phyloP scores from a whole-genome alignment of 2,329 filamentous ascomycete genomes.

The Juglanconis juglandina region DNA sequence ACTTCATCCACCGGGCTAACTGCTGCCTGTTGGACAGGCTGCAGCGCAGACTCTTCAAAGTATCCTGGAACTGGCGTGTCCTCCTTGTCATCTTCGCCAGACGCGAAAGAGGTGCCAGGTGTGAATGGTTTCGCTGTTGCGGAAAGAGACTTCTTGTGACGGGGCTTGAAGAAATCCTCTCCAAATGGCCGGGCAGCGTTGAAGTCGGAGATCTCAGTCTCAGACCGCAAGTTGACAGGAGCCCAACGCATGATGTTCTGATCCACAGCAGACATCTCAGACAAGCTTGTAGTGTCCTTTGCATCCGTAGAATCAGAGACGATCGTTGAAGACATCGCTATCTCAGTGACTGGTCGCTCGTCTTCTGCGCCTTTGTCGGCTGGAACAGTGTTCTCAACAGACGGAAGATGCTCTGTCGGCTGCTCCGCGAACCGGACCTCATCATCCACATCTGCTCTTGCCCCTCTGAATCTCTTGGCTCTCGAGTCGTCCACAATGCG shows the following conservation, averaged over 20 bases:
- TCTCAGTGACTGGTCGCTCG: constrained; percentile 38
- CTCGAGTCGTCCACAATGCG: constrained; percentile 64
- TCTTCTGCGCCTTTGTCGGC: constrained; percentile 21
- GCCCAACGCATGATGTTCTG: constrained; percentile 51
- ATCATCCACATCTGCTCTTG: constrained; percentile 64
- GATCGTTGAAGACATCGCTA: constrained; percentile 51
- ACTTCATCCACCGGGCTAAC: constrained; percentile 2
- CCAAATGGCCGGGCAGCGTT: constrained; percentile 49
- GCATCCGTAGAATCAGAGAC: constrained; percentile 53
- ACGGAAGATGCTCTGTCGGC: constrained; percentile 29
- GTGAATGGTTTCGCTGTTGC: constrained; percentile 69
- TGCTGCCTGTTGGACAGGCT: constrained; percentile 7
- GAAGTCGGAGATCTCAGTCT: constrained; percentile 47
- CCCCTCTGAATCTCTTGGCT: constrained; percentile 70
- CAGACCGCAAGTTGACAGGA: constrained; percentile 59
- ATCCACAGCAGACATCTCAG: constrained; percentile 46
- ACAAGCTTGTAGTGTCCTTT: constrained; percentile 51
- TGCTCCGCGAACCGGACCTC: constrained; percentile 72
- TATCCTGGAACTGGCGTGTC: constrained; percentile 18
- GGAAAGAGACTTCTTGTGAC: constrained; percentile 60
- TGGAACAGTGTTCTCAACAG: constrained; percentile 13
- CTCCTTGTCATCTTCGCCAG: constrained; percentile 24
- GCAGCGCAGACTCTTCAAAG: constrained; percentile 13
- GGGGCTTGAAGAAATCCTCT: constrained; percentile 40
- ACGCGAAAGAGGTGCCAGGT: constrained; percentile 36